Evolutionary conservation across 1,284 basidiomycete species (phyloP).

Genomic region (Ustanciosporium gigantosporum): DNA sequence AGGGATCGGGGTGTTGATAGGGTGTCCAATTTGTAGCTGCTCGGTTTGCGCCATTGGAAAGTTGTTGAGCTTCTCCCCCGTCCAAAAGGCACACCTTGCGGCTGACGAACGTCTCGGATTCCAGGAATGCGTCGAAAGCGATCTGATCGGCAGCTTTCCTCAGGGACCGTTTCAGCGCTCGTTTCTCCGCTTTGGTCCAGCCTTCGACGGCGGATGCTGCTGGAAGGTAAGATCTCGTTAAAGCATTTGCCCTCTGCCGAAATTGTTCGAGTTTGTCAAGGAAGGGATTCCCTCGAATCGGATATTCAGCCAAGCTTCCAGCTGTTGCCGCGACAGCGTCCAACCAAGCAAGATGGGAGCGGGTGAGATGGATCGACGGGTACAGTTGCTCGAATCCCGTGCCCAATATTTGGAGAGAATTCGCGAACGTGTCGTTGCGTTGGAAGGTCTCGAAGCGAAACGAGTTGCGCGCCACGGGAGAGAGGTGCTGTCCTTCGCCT

Average conservation of each 20-base stretch:
- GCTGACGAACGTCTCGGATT: conserved; percentile 17
- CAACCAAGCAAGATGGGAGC: too few relatives aligned
- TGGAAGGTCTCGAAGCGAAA: not conserved
- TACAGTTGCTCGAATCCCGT: not conserved
- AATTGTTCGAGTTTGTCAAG: not conserved
- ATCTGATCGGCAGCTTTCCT: conserved; percentile 4
- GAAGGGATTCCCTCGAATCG: too few relatives aligned
- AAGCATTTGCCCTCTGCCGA: not conserved
- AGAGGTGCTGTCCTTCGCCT: not conserved
- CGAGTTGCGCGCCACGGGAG: not conserved
- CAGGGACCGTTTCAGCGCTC: conserved; percentile 4
- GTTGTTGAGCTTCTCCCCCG: conserved; percentile 14
- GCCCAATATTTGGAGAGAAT: not conserved
- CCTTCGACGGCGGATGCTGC: not conserved
- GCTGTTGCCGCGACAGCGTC: too few relatives aligned
- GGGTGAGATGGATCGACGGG: too few relatives aligned
- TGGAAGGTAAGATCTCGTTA: not conserved
- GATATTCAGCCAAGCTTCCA: too few relatives aligned
- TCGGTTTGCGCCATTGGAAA: conserved; percentile 6
- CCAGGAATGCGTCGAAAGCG: conserved; percentile 16
- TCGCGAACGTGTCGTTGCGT: not conserved
- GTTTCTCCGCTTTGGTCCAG: conserved; percentile 4
- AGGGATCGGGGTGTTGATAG: conserved; percentile 18
- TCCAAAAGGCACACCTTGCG: conserved; percentile 19
- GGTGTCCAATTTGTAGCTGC: conserved; percentile 33